These are phyloP conservation scores for Chenopodium quinoa DNA, from an alignment of 148 eudicot species.

Conservation along the genomic window DNA sequence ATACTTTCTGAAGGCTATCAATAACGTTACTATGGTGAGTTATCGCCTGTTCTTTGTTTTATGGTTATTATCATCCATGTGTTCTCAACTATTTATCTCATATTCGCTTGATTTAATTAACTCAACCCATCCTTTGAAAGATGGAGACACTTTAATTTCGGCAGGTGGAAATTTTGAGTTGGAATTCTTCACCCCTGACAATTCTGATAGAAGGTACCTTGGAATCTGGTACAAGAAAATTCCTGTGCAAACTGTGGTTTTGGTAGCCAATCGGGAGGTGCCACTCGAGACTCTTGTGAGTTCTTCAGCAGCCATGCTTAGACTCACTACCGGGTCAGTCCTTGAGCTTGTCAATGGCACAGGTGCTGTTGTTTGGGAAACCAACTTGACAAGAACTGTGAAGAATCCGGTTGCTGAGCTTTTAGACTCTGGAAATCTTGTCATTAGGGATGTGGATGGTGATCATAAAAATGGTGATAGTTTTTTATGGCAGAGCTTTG, in stretches of 20 bases:
- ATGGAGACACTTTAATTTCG: conserved; percentile 21
- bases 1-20: neutral
- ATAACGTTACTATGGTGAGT: neutral
- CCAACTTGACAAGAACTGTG: conserved; percentile 13
- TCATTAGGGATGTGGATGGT: conserved; percentile 7
- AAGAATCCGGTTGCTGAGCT: conserved; percentile 26
- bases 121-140: conserved; percentile 6
- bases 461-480: neutral
- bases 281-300: conserved; percentile 8
- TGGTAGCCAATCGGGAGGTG: conserved; percentile 17
- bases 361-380: conserved; percentile 16
- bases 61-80: neutral
- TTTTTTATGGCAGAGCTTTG: conserved; percentile 29
- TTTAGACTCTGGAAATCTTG: conserved; percentile 26
- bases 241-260: conserved; percentile 15
- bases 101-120: neutral
- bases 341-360: conserved; percentile 13
- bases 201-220: neutral
- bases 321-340: conserved; percentile 1
- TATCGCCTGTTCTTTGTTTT: neutral
- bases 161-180: conserved; percentile 18
- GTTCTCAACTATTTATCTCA: neutral
- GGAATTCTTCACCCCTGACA: conserved; percentile 23
- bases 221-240: conserved; percentile 29
- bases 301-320: conserved; percentile 13